Percentiles rank a stretch among this genome's conserved stretches.
These are phyloP conservation scores for Penicillium coffeae DNA, from an alignment of 495 filamentous ascomycete genomes.

Conservation along the genomic window DNA sequence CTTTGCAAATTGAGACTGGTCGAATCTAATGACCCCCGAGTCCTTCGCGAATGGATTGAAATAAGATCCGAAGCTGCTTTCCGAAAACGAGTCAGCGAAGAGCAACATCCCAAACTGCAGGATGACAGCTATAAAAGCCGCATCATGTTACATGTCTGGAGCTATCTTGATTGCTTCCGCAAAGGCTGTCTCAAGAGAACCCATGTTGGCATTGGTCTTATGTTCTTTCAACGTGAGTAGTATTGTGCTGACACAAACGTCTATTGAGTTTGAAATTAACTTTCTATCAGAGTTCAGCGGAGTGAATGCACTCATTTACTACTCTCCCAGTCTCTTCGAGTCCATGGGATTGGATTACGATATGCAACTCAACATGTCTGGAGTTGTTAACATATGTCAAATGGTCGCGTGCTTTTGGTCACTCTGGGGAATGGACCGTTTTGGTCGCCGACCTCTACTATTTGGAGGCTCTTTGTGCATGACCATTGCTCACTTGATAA, in stretches of 20 bases:
- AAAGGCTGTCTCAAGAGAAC: too few relatives aligned
- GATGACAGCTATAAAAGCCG: too few relatives aligned
- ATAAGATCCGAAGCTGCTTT: too few relatives aligned
- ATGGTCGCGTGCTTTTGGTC: constrained; percentile 24
- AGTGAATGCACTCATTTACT: constrained; percentile 27
- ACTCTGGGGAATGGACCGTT: constrained; percentile 29
- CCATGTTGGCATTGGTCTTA: too few relatives aligned
- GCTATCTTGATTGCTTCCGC: too few relatives aligned
- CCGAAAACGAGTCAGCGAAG: too few relatives aligned
- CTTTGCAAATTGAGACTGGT: constrained; percentile 41
- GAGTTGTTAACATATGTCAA: constrained; percentile 46
- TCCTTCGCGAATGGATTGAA: too few relatives aligned
- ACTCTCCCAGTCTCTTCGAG: constrained; percentile 43
- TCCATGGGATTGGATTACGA: constrained; percentile 43
- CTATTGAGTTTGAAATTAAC: not conserved
- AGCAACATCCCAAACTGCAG: too few relatives aligned
- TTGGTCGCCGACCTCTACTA: constrained; percentile 31
- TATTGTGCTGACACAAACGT: too few relatives aligned
- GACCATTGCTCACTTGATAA: constrained; percentile 35
- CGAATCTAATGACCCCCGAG: too few relatives aligned
- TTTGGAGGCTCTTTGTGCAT: constrained; percentile 32
- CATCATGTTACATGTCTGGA: too few relatives aligned
- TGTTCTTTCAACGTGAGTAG: too few relatives aligned
- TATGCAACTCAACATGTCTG: constrained; percentile 47
- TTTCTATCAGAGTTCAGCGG: not conserved